Conservation (phyloP, 192 early-diverging fungal species). For the Mortierella claussenii region DNA sequence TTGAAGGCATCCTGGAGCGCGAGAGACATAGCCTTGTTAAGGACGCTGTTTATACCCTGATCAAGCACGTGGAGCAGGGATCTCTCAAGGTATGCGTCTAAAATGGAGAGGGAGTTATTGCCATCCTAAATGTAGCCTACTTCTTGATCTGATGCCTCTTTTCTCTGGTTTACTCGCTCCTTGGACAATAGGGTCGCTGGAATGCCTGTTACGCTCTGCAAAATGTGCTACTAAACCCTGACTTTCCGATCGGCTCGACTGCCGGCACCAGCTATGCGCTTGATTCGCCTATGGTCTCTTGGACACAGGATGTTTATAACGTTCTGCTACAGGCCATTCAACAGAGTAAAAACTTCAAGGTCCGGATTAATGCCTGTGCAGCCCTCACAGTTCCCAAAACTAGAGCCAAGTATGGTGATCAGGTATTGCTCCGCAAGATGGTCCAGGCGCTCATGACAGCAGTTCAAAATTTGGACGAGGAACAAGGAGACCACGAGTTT, state of each 20-base stretch:
- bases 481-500: slow-evolving; percentile 43
- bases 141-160: too few relatives aligned
- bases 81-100: slow-evolving; percentile 70
- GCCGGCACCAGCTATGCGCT: slow-evolving; percentile 48
- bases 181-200: slow-evolving; percentile 69
- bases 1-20: slow-evolving; percentile 55
- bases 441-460: slow-evolving; percentile 33
- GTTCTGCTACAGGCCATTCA: slow-evolving; percentile 63
- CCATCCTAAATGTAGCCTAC: not conserved
- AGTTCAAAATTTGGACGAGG: slow-evolving; percentile 47
- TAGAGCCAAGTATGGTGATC: slow-evolving; percentile 55
- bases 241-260: slow-evolving; percentile 66
- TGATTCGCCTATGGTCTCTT: slow-evolving; percentile 52
- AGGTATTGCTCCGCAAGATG: slow-evolving; percentile 36
- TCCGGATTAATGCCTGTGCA: slow-evolving; percentile 75
- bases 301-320: slow-evolving; percentile 63
- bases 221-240: slow-evolving; percentile 65
- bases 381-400: slow-evolving; percentile 56
- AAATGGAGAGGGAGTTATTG: not conserved
- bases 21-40: slow-evolving; percentile 59
- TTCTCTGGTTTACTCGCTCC: not conserved
- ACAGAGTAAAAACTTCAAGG: slow-evolving; percentile 80
- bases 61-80: slow-evolving; percentile 71
- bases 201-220: slow-evolving; percentile 79
- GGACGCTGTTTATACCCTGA: slow-evolving; percentile 56